Base-by-base conservation (phyloP, 768 basidiomycete genomes). In the Paxillus involutus region DNA sequence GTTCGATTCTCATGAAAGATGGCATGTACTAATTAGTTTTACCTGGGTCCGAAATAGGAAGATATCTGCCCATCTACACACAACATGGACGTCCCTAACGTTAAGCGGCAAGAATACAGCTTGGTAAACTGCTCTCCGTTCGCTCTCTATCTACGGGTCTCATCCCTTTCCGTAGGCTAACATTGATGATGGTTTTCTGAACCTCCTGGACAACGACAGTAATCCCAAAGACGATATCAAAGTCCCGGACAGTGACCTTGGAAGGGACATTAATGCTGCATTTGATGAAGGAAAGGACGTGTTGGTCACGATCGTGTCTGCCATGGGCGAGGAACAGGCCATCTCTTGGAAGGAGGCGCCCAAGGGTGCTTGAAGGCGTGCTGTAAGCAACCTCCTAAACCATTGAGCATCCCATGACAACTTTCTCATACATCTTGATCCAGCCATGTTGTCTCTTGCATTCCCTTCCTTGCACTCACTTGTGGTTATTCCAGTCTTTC, bases 21-120 rank as follows among this genome's bases (percentile, higher is more conserved):
- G 7, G 11, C 24, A 11, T 30, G 12, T 8, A 12, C 17, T 30
- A n/a, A 55, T 56, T 46, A 16, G 58, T 49, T 3, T 32, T 17
- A 48, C 59, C 30, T 51, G 54, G 33, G 33, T 32, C 40, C 17
- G 37, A 36, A 58, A 75, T 70, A 92, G 89, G 91, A 94, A 84
- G 91, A 92, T 81, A 91, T 94, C 73, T 91, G 72, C 64, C 93
- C 93, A 66, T 96, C 94, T 70, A 99, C 96, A 72, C 97, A 99
- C 84, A 99, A 99, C 81, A 94, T 99, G 92, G 95, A 98, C 63
- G 96, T 97, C 67, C 96, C 96, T 73, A 91, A 97, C 77, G 94
- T 99, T 71, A 57, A 29, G 46, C 91, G 96, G 72, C 80, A 77
- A 56, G 97, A 99, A 85, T 98, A 86, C 82, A 81, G 88, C 67